Percentiles rank a stretch among this genome's conserved stretches.
These are phyloP conservation scores for Apiospora saccharicola DNA, from an alignment of 2,329 filamentous ascomycete genomes.

Conservation along the genomic window DNA sequence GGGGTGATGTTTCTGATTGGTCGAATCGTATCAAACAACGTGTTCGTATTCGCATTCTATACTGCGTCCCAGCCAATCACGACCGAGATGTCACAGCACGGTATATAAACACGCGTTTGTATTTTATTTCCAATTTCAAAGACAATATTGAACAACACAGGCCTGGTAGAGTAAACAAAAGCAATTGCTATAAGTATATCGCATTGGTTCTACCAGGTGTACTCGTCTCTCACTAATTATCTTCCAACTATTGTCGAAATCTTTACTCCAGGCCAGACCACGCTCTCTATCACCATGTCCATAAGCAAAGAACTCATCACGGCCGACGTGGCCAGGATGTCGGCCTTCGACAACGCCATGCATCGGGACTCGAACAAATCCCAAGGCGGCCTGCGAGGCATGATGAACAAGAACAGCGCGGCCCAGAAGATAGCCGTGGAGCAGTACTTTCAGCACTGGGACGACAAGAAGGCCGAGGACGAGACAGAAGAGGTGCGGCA, in stretches of 20 bases:
- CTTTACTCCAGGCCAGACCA: background rate
- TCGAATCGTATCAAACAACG: background rate
- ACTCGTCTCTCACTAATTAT: too few species aligned
- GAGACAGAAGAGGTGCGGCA: constrained; percentile 68
- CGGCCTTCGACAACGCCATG: constrained; percentile 66
- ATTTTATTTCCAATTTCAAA: too few species aligned
- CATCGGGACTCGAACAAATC: constrained; percentile 66
- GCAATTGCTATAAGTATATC: background rate
- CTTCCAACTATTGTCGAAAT: background rate
- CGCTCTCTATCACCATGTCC: constrained; percentile 14
- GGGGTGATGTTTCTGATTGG: background rate
- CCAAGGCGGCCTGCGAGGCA: constrained; percentile 65
- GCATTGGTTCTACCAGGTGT: background rate
- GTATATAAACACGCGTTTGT: background rate
- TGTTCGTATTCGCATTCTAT: constrained; percentile 16
- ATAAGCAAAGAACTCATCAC: constrained; percentile 25
- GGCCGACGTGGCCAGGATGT: constrained; percentile 25
- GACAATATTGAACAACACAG: too few species aligned
- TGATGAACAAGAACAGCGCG: constrained; percentile 70
- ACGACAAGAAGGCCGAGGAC: constrained; percentile 69
- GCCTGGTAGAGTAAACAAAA: background rate
- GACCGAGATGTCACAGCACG: background rate
- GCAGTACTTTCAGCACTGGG: constrained; percentile 84
- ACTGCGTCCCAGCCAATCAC: background rate
- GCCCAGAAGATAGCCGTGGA: constrained; percentile 74